These are phyloP conservation scores for Straminergon stramineum DNA, from an alignment of 225 moss, liverwort and hornwort species.

Conservation along the genomic window DNA sequence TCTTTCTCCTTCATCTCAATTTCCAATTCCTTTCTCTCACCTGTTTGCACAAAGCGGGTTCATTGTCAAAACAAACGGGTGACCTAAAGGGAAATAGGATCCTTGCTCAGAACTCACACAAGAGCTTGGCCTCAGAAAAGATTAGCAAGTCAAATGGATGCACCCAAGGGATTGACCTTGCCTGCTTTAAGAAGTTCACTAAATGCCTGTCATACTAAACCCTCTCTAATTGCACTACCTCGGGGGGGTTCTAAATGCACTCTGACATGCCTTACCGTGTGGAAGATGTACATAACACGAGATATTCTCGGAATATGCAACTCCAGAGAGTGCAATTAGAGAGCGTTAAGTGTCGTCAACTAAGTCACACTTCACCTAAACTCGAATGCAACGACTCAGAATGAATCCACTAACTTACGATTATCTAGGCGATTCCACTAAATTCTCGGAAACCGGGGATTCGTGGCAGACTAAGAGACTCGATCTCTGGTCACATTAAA, in stretches of 20 bases:
- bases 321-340: background rate
- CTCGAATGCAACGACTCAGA: background rate
- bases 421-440: background rate
- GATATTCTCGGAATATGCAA: background rate
- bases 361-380: background rate
- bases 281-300: background rate
- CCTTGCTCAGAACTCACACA: background rate
- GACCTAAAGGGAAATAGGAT: background rate
- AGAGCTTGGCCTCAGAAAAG: background rate
- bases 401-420: background rate
- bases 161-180: background rate
- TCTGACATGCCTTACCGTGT: background rate
- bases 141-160: background rate
- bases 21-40: background rate
- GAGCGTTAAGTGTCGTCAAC: background rate
- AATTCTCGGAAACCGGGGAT: background rate
- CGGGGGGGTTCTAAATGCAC: background rate
- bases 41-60: background rate
- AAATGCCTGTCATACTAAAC: background rate
- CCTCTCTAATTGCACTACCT: background rate
- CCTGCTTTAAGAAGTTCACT: background rate
- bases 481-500: background rate
- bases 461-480: background rate
- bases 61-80: background rate
- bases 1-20: slow-evolving; percentile 1